A percentile compares a stretch with the other conserved stretches of the same genome.
These are phyloP conservation scores for Candida sp. DNA, from an alignment of 1,139 yeast genomes.

Conservation along the genomic window DNA sequence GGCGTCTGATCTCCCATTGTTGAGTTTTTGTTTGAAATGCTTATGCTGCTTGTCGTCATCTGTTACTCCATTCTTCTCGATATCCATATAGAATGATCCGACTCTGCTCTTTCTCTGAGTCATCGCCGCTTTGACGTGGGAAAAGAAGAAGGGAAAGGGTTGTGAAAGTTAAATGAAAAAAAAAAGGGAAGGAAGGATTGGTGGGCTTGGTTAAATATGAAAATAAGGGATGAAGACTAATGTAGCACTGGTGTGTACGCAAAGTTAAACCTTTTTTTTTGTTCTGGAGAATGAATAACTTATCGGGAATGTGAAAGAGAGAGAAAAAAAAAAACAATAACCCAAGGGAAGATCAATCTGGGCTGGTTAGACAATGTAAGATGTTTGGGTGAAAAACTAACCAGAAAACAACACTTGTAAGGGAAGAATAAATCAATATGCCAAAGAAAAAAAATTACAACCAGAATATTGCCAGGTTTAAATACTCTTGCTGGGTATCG, in stretches of 20 bases:
- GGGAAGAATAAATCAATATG: too few species aligned
- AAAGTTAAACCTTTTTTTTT: too few species aligned
- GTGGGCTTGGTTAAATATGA: too few species aligned
- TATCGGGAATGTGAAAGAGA: background rate
- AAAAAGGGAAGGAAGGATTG: background rate
- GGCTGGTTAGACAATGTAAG: too few species aligned
- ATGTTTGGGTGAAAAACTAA: too few species aligned
- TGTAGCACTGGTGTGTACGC: too few species aligned
- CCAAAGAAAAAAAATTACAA: too few species aligned
- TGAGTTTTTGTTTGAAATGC: background rate
- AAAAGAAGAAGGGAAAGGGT: background rate
- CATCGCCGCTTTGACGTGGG: slow-evolving; percentile 1
- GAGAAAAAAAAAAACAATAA: background rate
- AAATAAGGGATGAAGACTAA: background rate
- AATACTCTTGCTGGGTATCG: too few species aligned
- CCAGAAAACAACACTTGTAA: too few species aligned
- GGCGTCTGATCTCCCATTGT: background rate
- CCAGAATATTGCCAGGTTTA: too few species aligned
- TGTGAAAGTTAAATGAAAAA: background rate
- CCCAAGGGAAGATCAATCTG: background rate
- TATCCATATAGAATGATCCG: slow-evolving; percentile 20
- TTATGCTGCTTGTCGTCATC: slow-evolving; percentile 4
- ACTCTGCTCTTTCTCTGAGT: slow-evolving; percentile 10
- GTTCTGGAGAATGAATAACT: background rate
- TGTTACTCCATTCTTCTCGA: slow-evolving; percentile 16